phyloP scores from a whole-genome alignment of 2,329 filamentous ascomycete species.

The Cytospora leucostoma region DNA sequence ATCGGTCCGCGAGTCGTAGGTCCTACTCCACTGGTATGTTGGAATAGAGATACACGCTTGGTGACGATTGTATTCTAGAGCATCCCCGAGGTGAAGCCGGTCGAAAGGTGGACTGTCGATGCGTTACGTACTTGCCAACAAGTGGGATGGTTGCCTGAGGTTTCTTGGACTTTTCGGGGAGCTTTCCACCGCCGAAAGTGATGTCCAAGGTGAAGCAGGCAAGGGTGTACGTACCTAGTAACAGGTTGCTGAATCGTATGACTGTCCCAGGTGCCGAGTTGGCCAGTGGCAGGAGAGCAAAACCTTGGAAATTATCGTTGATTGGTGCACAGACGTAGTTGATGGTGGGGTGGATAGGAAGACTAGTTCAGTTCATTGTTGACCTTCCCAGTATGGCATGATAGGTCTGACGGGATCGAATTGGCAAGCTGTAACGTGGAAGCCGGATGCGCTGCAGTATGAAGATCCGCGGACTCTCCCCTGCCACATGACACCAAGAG shows the following conservation, averaged over 20 bases:
- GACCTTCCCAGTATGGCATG: background rate
- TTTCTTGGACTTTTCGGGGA: background rate
- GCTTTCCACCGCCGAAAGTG: background rate
- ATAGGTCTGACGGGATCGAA: background rate
- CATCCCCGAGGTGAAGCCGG: background rate
- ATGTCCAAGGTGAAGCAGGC: background rate
- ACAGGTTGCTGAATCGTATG: no score
- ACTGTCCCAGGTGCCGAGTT: no score
- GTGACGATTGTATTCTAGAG: background rate
- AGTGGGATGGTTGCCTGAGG: background rate
- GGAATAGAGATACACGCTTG: background rate
- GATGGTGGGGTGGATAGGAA: background rate
- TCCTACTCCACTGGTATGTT: background rate
- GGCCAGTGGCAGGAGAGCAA: no score
- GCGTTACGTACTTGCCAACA: constrained; percentile 1
- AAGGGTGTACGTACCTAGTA: background rate
- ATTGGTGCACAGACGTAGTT: no score
- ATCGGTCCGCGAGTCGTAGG: constrained; percentile 1
- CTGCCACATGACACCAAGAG: background rate
- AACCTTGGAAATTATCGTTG: no score
- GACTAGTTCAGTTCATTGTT: background rate
- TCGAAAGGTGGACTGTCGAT: background rate
- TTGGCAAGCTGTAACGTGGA: constrained; percentile 1
- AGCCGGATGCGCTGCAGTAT: background rate
- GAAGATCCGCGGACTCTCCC: background rate